Conservation (phyloP, 106 monocot species). For the Dactylorhiza incarnata region DNA sequence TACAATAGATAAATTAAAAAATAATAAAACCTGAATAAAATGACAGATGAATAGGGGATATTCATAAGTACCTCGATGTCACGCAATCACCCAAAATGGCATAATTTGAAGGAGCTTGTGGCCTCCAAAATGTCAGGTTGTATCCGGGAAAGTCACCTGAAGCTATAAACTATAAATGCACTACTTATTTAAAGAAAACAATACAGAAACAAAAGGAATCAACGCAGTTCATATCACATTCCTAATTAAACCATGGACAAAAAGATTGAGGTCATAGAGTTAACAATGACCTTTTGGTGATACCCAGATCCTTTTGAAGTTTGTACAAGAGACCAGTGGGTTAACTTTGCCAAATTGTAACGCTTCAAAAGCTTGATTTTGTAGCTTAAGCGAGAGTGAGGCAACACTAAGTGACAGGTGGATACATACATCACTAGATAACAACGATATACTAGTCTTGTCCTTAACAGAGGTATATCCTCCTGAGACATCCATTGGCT, state of each 20-base stretch:
- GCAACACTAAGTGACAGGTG: conserved; percentile 79
- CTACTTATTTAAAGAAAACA: not conserved
- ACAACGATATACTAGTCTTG: conserved; percentile 71
- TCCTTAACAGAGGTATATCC: conserved; percentile 87
- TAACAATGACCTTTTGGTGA: conserved; percentile 60
- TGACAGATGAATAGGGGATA: not conserved
- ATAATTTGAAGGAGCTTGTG: conserved; percentile 94
- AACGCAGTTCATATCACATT: not conserved
- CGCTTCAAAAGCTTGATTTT: conserved; percentile 66
- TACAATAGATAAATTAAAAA: not conserved
- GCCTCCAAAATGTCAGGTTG: conserved; percentile 94
- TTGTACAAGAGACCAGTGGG: conserved; percentile 69
- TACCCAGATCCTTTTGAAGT: conserved; percentile 76
- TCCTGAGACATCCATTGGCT: conserved; percentile 82
- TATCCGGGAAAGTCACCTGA: conserved; percentile 51
- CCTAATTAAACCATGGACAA: not conserved
- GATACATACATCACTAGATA: conserved; percentile 70
- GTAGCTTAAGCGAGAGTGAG: conserved; percentile 76
- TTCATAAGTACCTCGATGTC: conserved; percentile 65
- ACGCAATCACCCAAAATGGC: conserved; percentile 93
- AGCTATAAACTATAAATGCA: conserved; percentile 6
- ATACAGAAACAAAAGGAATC: not conserved
- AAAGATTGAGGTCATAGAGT: not conserved
- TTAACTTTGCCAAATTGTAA: conserved; percentile 73
- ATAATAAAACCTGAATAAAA: not conserved